Percentiles rank a stretch among this genome's conserved stretches.
Conservation (phyloP, 2,329 filamentous ascomycete genomes). For the Raffaelea deltoideospora region DNA sequence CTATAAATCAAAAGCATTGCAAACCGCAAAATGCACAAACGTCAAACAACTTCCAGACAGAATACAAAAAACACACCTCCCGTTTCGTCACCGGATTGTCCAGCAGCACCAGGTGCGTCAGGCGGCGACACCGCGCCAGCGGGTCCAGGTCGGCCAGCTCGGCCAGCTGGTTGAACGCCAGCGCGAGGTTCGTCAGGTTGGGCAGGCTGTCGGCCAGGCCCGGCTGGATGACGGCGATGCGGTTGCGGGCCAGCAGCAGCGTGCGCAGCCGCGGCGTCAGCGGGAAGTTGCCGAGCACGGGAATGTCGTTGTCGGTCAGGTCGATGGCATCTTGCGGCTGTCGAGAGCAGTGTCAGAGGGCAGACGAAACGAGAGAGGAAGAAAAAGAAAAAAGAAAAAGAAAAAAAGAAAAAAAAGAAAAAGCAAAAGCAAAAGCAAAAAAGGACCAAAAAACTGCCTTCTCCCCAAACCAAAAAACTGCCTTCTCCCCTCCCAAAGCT, state of each 20-base stretch:
- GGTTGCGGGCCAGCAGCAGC: slow-evolving; percentile 79
- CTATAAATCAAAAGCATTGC: too few relatives aligned
- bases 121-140: slow-evolving; percentile 48
- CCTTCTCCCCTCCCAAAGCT: too few relatives aligned
- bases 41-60: background rate
- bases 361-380: too few relatives aligned
- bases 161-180: slow-evolving; percentile 66
- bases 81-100: slow-evolving; percentile 88
- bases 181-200: slow-evolving; percentile 64
- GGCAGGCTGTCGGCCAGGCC: slow-evolving; percentile 62
- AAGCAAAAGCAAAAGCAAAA: too few relatives aligned
- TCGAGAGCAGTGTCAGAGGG: background rate
- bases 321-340: slow-evolving; percentile 95
- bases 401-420: slow-evolving; percentile 5
- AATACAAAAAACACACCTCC: slow-evolving; percentile 66
- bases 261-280: slow-evolving; percentile 77
- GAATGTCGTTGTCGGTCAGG: slow-evolving; percentile 95
- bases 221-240: slow-evolving; percentile 67
- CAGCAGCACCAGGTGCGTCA: slow-evolving; percentile 68
- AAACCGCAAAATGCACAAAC: too few relatives aligned
- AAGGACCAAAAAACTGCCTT: too few relatives aligned
- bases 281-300: slow-evolving; percentile 79
- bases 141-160: slow-evolving; percentile 82
- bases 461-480: too few relatives aligned
- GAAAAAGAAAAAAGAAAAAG: slow-evolving; percentile 2